phyloP scores from a whole-genome alignment of 768 basidiomycete species.

The Termitomyces sp. region DNA sequence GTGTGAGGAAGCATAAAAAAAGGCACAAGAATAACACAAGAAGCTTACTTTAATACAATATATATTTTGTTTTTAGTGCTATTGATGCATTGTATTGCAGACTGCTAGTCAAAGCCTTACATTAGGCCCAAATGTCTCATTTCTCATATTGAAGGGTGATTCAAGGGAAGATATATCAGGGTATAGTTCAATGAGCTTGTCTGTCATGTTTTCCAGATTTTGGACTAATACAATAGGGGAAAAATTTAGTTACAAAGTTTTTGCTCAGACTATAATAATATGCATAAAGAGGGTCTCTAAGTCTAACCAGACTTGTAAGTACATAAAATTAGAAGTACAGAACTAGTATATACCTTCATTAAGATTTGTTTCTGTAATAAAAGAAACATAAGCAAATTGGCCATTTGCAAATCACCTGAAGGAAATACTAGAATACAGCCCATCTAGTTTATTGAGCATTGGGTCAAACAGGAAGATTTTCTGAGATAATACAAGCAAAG shows the following conservation, averaged over 20 bases:
- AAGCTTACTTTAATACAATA: too few species aligned
- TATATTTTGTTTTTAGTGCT: too few species aligned
- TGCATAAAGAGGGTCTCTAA: conserved; percentile 28
- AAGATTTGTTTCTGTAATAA: conserved; percentile 37
- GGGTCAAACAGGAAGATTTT: conserved; percentile 30
- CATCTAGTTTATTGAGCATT: conserved; percentile 33
- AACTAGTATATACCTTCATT: conserved; percentile 32
- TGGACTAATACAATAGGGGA: conserved; percentile 18
- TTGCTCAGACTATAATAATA: conserved; percentile 16
- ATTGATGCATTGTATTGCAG: too few species aligned
- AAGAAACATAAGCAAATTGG: conserved; percentile 32
- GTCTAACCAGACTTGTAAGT: neutral
- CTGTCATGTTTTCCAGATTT: conserved; percentile 12
- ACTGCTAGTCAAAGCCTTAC: too few species aligned
- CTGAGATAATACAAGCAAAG: conserved; percentile 14
- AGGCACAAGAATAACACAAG: too few species aligned
- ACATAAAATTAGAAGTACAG: neutral
- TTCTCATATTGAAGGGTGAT: conserved; percentile 39
- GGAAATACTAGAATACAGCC: conserved; percentile 32
- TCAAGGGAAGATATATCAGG: conserved; percentile 36
- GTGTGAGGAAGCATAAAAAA: too few species aligned
- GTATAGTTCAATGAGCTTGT: conserved; percentile 30
- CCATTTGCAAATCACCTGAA: conserved; percentile 26
- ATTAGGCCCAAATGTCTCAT: conserved; percentile 37
- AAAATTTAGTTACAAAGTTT: conserved; percentile 15